Conservation (phyloP, 805 yeast species). For the Priceomyces carsonii region DNA sequence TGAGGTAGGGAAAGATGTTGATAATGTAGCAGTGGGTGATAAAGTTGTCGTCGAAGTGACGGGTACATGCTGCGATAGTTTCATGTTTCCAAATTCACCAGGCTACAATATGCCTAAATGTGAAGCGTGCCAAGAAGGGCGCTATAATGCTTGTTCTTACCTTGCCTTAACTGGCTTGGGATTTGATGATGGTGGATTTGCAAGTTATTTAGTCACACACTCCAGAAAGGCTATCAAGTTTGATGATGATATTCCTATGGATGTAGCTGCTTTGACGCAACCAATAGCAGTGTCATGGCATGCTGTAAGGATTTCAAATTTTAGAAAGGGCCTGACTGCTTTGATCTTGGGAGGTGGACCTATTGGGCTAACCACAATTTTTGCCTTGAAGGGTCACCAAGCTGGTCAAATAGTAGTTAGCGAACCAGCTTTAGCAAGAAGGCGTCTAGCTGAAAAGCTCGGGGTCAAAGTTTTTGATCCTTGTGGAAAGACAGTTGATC, state of each 20-base stretch:
- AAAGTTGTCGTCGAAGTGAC: conserved; percentile 65
- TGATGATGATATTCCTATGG: conserved; percentile 31
- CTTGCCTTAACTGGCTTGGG: conserved; percentile 57
- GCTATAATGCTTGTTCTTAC: conserved; percentile 52
- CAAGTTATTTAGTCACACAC: conserved; percentile 46
- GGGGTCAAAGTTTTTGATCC: conserved; percentile 41
- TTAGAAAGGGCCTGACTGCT: conserved; percentile 46
- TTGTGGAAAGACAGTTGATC: conserved; percentile 2
- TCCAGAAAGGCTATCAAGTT: conserved; percentile 40
- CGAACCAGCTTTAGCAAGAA: conserved; percentile 56
- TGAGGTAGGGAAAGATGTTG: conserved; percentile 57
- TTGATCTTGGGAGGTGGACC: conserved; percentile 64
- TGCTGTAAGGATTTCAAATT: conserved; percentile 47
- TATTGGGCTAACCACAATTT: conserved; percentile 57
- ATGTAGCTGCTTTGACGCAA: conserved; percentile 54
- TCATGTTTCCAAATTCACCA: conserved; percentile 37
- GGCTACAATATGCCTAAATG: conserved; percentile 32
- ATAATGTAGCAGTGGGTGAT: conserved; percentile 60
- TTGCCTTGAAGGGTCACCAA: conserved; percentile 49
- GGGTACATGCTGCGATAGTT: conserved; percentile 54
- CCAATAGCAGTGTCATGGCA: conserved; percentile 65
- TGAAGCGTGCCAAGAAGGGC: conserved; percentile 49
- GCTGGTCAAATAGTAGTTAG: conserved; percentile 45
- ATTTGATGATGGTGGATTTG: conserved; percentile 55
- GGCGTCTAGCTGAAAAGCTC: conserved; percentile 52